Evolutionary conservation across 129 eudicot genomes (phyloP), one percentile per base, ranked within the genome.

Genomic region (sunflower (Helianthus annuus)): DNA sequence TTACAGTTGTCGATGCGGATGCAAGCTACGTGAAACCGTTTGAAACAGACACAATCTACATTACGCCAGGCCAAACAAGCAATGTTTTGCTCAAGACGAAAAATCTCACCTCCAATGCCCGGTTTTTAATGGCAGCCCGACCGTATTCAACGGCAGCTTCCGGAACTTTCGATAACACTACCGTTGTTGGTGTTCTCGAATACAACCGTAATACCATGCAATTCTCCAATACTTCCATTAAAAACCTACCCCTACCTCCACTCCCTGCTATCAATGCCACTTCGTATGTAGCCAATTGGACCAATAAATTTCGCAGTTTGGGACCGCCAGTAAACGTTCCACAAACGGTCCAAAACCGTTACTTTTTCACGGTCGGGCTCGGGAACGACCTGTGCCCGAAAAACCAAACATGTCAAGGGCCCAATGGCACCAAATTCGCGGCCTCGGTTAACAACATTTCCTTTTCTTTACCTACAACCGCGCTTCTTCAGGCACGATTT

Each of bases 321-420:
- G 83, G 0, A 64, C 60, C 1, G 74, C 71, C 6, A 40, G 45
- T 40, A 8, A 79, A 78, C 16, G 87, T 83, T 1, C 87, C 87
- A 15, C 63, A 57, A 70, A 73, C 72, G 0, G 71, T 81, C 11
- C 66, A 81, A 55, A 64, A 71, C 0, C 59, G 60, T 6, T 76
- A 64, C 45, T 40, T 81, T 39, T 81, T 81, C 56, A 77, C 85
- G 1, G 82, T 81, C 8, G 85, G 85, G 34, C 75, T 81, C 4
- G 85, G 85, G 27, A 76, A 5, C 32, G 68, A 71, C 70, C 82
- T 72, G 10, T 80, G 81, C 73, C 73, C 80, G 3, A 75, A 80
- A 17, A 79, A 79, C 68, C 78, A 76, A 67, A 83, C 87, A 7
- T 86, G 91, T 16, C 87, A 83, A 72, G 91, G 87, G 4, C 88